These are phyloP conservation scores for Xerophyta viscosa DNA, from an alignment of 106 monocot species.

Conservation along the genomic window DNA sequence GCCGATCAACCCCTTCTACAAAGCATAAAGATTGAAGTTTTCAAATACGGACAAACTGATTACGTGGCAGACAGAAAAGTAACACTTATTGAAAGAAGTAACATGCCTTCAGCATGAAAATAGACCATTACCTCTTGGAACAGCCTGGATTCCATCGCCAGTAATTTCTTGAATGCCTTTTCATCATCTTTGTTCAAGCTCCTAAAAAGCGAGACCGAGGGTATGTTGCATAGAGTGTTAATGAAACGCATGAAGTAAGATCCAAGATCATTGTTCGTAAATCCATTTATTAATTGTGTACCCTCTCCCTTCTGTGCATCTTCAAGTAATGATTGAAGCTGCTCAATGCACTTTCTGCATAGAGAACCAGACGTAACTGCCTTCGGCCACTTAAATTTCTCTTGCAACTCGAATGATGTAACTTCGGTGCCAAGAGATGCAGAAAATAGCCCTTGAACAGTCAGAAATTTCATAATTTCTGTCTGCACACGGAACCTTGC, in stretches of 20 bases:
- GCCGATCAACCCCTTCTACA: too few species aligned
- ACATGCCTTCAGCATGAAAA: too few species aligned
- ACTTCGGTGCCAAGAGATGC: slow-evolving; percentile 91
- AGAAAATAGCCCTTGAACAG: slow-evolving; percentile 93
- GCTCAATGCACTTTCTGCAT: slow-evolving; percentile 68
- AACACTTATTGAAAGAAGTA: too few species aligned
- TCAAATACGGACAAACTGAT: too few species aligned
- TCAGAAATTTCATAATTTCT: slow-evolving; percentile 83
- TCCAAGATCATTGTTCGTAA: slow-evolving; percentile 65
- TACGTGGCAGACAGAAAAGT: too few species aligned
- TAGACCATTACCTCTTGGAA: slow-evolving; percentile 47
- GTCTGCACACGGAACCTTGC: slow-evolving; percentile 66
- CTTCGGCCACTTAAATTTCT: slow-evolving; percentile 97
- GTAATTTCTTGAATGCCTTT: slow-evolving; percentile 71
- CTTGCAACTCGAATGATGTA: slow-evolving; percentile 92
- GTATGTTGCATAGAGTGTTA: slow-evolving; percentile 68
- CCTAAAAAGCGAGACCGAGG: slow-evolving; percentile 83
- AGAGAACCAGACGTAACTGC: slow-evolving; percentile 55
- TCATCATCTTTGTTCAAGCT: slow-evolving; percentile 64
- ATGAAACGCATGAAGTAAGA: slow-evolving; percentile 77
- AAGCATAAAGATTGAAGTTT: too few species aligned
- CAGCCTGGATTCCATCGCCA: slow-evolving; percentile 51
- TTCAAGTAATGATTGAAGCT: slow-evolving; percentile 77
- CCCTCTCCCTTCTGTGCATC: slow-evolving; percentile 80
- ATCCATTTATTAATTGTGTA: slow-evolving; percentile 12